Percentiles rank a stretch among this genome's conserved stretches.
phyloP scores from a whole-genome alignment of 805 yeast genomes.

The Sugiyamaella qingdaonensis region DNA sequence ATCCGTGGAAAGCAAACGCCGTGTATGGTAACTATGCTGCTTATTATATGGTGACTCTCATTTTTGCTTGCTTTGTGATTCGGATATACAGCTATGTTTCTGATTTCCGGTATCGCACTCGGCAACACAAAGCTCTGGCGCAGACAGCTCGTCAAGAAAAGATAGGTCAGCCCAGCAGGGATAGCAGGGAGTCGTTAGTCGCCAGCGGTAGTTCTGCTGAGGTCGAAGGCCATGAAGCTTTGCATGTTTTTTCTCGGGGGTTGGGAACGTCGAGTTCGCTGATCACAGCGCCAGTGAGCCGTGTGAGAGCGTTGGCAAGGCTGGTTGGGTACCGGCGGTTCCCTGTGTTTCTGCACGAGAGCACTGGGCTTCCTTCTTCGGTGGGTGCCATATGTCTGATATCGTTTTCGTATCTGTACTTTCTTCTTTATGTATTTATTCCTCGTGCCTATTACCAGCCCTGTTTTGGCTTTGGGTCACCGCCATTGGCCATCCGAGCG shows the following conservation, averaged over 20 bases:
- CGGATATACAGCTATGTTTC: constrained; percentile 7
- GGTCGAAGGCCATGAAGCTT: not conserved
- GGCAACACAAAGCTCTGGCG: not conserved
- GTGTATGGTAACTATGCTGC: constrained; percentile 16
- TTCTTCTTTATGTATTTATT: constrained; percentile 11
- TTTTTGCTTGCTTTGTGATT: constrained; percentile 11
- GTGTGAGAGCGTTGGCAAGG: constrained; percentile 9
- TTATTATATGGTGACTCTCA: constrained; percentile 14
- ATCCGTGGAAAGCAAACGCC: constrained; percentile 12
- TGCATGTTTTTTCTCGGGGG: not conserved
- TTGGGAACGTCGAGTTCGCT: not conserved
- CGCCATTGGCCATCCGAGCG: constrained; percentile 22
- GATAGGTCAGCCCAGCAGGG: not conserved
- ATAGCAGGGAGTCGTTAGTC: not conserved
- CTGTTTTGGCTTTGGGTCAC: constrained; percentile 20
- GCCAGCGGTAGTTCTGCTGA: not conserved
- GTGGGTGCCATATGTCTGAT: constrained; percentile 11
- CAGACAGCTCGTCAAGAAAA: not conserved
- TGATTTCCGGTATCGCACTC: constrained; percentile 8
- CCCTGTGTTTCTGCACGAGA: constrained; percentile 6
- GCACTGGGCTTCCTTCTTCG: constrained; percentile 13
- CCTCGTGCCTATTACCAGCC: constrained; percentile 20
- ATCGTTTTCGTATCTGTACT: constrained; percentile 6
- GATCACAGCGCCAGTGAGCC: not conserved
- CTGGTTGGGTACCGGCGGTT: constrained; percentile 17